phyloP scores from a whole-genome alignment of 257 asterid species.

The Gardenia jasminoides region DNA sequence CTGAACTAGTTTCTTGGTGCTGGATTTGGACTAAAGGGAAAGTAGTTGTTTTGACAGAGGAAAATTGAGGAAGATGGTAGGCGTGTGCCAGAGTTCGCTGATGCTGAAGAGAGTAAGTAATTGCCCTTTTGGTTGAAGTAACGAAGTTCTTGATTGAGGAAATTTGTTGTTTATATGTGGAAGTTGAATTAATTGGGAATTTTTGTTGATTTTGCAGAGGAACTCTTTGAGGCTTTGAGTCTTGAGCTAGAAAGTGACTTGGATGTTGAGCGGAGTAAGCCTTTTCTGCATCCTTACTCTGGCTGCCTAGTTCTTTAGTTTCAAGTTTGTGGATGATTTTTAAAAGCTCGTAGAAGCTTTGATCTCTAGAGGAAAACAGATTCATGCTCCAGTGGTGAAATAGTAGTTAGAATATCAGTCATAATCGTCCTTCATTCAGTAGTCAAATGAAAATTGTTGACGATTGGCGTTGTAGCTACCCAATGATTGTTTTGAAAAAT shows the following conservation, averaged over 20 bases:
- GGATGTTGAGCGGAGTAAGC: slow-evolving; percentile 70
- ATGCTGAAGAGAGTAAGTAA: slow-evolving; percentile 77
- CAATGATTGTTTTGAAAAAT: neutral
- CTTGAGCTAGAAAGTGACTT: slow-evolving; percentile 77
- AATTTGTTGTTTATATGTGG: neutral
- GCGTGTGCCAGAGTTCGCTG: slow-evolving; percentile 81
- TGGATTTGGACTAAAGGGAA: slow-evolving; percentile 6
- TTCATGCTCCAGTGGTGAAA: neutral
- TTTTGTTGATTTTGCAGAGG: slow-evolving; percentile 57
- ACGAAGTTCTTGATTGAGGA: neutral
- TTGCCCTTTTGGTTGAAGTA: slow-evolving; percentile 2
- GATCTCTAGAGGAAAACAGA: neutral
- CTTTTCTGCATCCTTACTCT: neutral
- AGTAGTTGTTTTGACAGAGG: slow-evolving; percentile 47
- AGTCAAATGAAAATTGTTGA: neutral
- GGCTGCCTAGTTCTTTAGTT: neutral
- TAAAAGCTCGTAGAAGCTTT: neutral
- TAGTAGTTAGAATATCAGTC: neutral
- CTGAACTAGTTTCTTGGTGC: slow-evolving; percentile 1
- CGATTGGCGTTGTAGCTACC: neutral
- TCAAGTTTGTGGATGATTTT: neutral
- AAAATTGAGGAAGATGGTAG: slow-evolving; percentile 69
- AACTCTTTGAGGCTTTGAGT: slow-evolving; percentile 67
- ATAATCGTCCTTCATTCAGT: neutral
- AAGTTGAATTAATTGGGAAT: slow-evolving; percentile 8